Evolutionary conservation across 208 protist species (phyloP).

Genomic region (Entamoeba invadens): DNA sequence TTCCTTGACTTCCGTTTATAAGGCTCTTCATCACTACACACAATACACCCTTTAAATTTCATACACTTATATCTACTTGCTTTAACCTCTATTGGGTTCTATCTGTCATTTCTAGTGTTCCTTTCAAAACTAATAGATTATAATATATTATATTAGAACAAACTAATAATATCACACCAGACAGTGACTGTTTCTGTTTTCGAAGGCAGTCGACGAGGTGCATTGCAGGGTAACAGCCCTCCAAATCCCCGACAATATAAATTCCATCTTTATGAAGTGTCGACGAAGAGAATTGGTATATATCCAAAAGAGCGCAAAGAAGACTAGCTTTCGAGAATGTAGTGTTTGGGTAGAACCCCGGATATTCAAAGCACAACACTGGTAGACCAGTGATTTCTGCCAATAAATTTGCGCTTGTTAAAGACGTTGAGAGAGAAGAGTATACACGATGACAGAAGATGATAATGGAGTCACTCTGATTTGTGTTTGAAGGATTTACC

Average conservation of each 20-base stretch:
- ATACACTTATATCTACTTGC: neutral
- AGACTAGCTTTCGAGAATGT: neutral
- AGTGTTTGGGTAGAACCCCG: neutral
- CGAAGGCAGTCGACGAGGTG: neutral
- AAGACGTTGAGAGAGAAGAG: neutral
- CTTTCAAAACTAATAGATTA: no score
- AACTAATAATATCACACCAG: neutral
- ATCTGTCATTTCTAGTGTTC: neutral
- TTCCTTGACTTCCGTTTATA: neutral
- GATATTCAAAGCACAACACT: neutral
- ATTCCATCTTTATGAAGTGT: neutral
- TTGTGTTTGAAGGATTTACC: neutral
- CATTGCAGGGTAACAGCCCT: neutral
- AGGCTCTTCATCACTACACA: neutral
- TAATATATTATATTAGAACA: neutral
- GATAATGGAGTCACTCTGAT: neutral
- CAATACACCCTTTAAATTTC: neutral
- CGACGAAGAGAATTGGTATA: neutral
- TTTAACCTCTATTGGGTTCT: neutral
- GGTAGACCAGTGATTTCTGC: neutral
- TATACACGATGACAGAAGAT: neutral
- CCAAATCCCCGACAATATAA: neutral
- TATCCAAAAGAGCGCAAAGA: neutral
- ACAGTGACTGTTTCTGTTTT: neutral
- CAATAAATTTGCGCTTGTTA: neutral